Evolutionary conservation across 106 monocot genomes (phyloP), one percentile per base, ranked within the genome.

Genomic region (Chionographis japonica): DNA sequence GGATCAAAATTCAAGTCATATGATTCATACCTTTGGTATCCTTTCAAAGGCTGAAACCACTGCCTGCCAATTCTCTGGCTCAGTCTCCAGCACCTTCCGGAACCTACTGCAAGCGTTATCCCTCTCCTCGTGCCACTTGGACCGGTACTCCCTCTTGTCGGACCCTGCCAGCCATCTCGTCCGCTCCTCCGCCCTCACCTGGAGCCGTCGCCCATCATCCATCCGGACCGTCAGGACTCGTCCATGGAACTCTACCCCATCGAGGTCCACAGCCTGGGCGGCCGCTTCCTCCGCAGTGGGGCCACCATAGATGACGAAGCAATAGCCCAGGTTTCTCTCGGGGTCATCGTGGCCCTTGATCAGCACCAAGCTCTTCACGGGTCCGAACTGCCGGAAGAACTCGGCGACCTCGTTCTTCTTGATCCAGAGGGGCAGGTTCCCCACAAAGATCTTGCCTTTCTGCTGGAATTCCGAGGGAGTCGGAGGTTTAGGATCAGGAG

Each of bases 351-450:
- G 85, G 6, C 87, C 92, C 70, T 74, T 84, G 40, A 98, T 85
- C 57, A 98, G 75, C 4, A 90, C 79, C 27, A 93, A 83, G 57
- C 71, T 88, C 85, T 98, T 87, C 72, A 98, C 39, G 4, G 92
- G 90, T 13, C 98, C 92, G 38, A 98, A 98, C 35, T 98, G 98
- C 70, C 92, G 71, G 75, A 98, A 98, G 70, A 82, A 98, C 54
- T 92, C 87, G 0, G 78, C 82, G 37, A 92, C 72, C 61, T 98
- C 92, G 62, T 83, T 84, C 83, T 98, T 98, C 71, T 85, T 85
- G n/a, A 93, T 88, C 97, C 92, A 93, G 4, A 76, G 68, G 1
- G 97, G 97, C 2, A 98, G 69, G 65, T 98, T 98, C 3, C 90
- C 92, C 14, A 98, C 85, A 72, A 93, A 92, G 39, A 92, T 83